A percentile compares a stretch with the other conserved stretches of the same genome.
phyloP scores from a whole-genome alignment of 148 eudicot species.

The Polygonum maritimum region DNA sequence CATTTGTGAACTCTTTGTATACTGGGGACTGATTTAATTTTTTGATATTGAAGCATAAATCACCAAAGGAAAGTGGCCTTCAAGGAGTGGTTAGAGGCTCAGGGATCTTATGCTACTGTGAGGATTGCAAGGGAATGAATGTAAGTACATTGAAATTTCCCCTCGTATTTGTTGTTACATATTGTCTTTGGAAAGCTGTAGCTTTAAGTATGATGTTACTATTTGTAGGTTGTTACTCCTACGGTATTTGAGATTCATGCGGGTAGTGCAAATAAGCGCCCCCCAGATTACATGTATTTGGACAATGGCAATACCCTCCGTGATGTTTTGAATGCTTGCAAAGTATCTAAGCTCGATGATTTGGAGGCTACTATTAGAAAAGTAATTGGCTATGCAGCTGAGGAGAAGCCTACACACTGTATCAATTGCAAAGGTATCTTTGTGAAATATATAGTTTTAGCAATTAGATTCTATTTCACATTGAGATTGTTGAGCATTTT shows the following conservation, averaged over 20 bases:
- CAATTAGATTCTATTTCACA: background rate
- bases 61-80: conserved; percentile 26
- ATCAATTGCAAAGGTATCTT: conserved; percentile 48
- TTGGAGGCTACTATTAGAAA: conserved; percentile 31
- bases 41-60: conserved; percentile 19
- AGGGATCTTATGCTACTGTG: conserved; percentile 61
- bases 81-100: conserved; percentile 46
- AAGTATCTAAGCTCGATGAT: conserved; percentile 21
- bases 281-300: conserved; percentile 69
- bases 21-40: background rate
- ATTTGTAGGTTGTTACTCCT: conserved; percentile 56
- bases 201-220: conserved; percentile 7
- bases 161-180: conserved; percentile 4
- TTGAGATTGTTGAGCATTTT: background rate
- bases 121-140: conserved; percentile 38
- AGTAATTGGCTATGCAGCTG: conserved; percentile 26
- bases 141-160: conserved; percentile 26
- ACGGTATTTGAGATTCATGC: conserved; percentile 75
- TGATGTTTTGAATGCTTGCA: conserved; percentile 59
- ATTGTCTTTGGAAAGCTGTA: background rate
- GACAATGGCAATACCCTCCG: conserved; percentile 67
- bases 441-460: background rate
- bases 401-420: conserved; percentile 26
- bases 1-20: background rate
- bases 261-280: conserved; percentile 66